A percentile compares a stretch with the other conserved stretches of the same genome.
phyloP scores from a whole-genome alignment of 2,329 filamentous ascomycete species.

The Graphilbum fragrans region DNA sequence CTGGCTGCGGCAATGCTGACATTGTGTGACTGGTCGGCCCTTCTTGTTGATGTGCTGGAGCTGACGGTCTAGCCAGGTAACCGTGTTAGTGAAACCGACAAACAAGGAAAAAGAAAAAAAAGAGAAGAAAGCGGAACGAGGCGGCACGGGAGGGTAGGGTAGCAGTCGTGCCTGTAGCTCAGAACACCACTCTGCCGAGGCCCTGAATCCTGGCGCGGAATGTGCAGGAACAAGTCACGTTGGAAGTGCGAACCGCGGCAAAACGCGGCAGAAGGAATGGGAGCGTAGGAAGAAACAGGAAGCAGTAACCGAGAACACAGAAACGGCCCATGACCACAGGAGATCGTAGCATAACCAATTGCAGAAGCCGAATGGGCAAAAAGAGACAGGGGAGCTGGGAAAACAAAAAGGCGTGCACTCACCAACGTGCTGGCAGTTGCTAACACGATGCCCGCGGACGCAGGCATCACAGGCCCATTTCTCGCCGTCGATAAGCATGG shows the following conservation, averaged over 20 bases:
- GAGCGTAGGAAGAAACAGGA: neutral
- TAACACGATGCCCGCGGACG: constrained; percentile 95
- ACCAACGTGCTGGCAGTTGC: constrained; percentile 95
- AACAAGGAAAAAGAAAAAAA: neutral
- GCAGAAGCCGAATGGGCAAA: no score
- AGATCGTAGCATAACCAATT: no score
- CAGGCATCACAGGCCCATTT: constrained; percentile 98
- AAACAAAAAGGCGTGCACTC: constrained; percentile 30
- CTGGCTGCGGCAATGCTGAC: constrained; percentile 87
- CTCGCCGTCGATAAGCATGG: constrained; percentile 83
- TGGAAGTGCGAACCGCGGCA: neutral
- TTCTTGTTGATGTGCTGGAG: constrained; percentile 96
- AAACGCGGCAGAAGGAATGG: neutral
- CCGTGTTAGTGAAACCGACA: neutral
- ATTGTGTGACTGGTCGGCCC: constrained; percentile 94
- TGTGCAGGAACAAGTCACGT: neutral
- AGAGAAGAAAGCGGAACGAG: neutral
- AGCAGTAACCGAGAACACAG: neutral
- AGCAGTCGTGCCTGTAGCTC: neutral
- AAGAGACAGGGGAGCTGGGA: neutral
- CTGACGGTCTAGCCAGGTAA: constrained; percentile 58
- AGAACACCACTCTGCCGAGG: neutral
- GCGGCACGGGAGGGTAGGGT: neutral
- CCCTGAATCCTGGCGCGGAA: neutral
- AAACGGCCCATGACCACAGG: neutral